These are phyloP conservation scores for Cadophora sp. DNA, from an alignment of 2,329 filamentous ascomycete genomes.

Conservation along the genomic window DNA sequence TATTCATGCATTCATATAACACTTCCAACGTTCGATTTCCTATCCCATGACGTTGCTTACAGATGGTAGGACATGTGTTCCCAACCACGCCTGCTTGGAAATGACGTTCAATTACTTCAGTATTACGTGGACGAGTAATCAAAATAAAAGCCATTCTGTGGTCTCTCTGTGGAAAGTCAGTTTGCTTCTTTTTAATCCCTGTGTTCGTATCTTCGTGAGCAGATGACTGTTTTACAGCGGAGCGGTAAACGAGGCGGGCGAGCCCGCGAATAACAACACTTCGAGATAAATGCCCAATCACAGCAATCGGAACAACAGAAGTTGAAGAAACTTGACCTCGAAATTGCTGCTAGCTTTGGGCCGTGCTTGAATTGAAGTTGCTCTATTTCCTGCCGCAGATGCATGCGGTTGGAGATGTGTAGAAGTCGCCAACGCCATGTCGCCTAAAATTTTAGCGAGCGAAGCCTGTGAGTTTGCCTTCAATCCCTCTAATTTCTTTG, in stretches of 20 bases:
- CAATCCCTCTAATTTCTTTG: no score
- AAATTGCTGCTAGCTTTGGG: no score
- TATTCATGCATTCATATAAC: no score
- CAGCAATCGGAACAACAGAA: neutral
- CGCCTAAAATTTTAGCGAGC: no score
- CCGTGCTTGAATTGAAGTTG: no score
- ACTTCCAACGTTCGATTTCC: neutral
- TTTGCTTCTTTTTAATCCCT: neutral
- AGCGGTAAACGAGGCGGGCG: neutral
- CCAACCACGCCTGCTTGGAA: neutral
- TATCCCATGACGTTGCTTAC: neutral
- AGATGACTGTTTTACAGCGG: slow-evolving; percentile 6
- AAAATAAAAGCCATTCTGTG: neutral
- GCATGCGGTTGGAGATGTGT: no score
- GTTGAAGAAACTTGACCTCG: no score
- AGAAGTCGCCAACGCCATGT: no score
- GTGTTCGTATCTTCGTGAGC: neutral
- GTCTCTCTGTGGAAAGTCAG: no score
- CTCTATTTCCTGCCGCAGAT: no score
- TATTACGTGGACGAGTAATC: neutral
- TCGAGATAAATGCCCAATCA: neutral
- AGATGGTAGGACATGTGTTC: slow-evolving; percentile 3
- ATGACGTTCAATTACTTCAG: neutral
- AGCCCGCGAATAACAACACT: neutral
- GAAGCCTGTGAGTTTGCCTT: no score